Percentiles rank a stretch among this genome's conserved stretches.
Evolutionary conservation across 345 rosid species (phyloP).

Genomic region (Brassica carinata): DNA sequence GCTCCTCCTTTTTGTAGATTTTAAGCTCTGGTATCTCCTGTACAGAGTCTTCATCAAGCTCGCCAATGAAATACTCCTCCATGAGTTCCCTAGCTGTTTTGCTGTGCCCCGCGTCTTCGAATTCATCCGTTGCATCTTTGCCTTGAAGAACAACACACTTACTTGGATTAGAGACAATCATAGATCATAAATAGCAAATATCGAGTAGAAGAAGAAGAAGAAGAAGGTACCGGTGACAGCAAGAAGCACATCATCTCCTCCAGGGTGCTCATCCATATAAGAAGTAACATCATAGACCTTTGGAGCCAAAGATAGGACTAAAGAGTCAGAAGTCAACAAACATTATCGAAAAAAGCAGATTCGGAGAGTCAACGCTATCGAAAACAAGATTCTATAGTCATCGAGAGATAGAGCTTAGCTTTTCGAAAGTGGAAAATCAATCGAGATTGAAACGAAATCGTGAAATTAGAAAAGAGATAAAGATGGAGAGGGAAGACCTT

Average conservation of each 20-base stretch:
- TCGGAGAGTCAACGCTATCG: too few species aligned
- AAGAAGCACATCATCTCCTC: constrained; percentile 91
- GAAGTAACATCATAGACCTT: constrained; percentile 87
- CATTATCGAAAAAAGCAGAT: too few species aligned
- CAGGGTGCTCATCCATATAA: constrained; percentile 90
- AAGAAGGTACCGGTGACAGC: constrained; percentile 58
- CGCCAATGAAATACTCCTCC: constrained; percentile 68
- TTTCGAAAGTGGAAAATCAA: neutral
- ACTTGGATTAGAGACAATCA: constrained; percentile 17
- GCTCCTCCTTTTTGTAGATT: constrained; percentile 50
- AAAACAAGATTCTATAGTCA: constrained; percentile 4
- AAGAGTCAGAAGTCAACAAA: neutral
- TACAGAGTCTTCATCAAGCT: constrained; percentile 57
- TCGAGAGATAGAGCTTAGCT: neutral
- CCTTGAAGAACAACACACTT: constrained; percentile 43
- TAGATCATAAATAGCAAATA: neutral
- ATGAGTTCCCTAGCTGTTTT: constrained; percentile 66
- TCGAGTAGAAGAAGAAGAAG: neutral
- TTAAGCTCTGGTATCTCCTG: constrained; percentile 65
- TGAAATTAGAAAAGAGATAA: neutral
- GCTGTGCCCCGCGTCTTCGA: constrained; percentile 94
- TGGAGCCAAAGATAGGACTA: neutral
- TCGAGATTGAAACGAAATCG: neutral
- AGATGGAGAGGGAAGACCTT: constrained; percentile 49
- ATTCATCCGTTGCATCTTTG: constrained; percentile 81